Evolutionary conservation across 1,284 basidiomycete genomes (phyloP).

Genomic region (Xerocomus minutiporus): DNA sequence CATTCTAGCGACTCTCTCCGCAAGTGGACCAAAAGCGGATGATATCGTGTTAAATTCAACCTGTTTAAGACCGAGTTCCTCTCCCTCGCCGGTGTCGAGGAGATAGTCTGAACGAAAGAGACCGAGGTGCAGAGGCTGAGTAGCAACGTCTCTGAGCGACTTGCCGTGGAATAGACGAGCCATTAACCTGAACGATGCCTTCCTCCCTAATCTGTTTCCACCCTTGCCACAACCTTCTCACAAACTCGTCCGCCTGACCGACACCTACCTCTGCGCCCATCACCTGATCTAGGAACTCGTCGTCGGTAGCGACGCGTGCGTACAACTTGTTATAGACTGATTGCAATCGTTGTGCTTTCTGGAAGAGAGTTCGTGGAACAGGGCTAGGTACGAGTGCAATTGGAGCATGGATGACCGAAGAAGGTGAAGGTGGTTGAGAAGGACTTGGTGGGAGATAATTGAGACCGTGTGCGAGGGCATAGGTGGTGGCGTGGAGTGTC

Average conservation of each 20-base stretch:
- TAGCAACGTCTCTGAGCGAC: slow-evolving; percentile 4
- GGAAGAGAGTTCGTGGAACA: slow-evolving; percentile 73
- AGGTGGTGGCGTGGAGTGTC: slow-evolving; percentile 69
- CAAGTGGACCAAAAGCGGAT: slow-evolving; percentile 83
- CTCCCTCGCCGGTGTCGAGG: slow-evolving; percentile 52
- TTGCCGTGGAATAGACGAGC: not conserved
- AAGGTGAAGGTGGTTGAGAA: slow-evolving; percentile 50
- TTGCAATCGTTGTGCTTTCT: slow-evolving; percentile 67
- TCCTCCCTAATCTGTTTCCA: slow-evolving; percentile 76
- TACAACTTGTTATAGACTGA: slow-evolving; percentile 83
- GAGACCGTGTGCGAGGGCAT: slow-evolving; percentile 81
- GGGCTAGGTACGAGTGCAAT: slow-evolving; percentile 85
- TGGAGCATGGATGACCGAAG: slow-evolving; percentile 83
- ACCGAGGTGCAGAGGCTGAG: slow-evolving; percentile 78
- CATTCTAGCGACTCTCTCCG: slow-evolving; percentile 67
- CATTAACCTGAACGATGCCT: slow-evolving; percentile 43
- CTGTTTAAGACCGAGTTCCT: slow-evolving; percentile 70
- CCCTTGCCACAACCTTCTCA: slow-evolving; percentile 78
- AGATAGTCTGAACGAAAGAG: slow-evolving; percentile 97
- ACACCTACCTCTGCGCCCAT: slow-evolving; percentile 78
- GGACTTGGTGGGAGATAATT: slow-evolving; percentile 68
- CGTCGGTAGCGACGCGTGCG: slow-evolving; percentile 77
- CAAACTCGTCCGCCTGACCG: slow-evolving; percentile 83
- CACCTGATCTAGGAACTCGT: slow-evolving; percentile 73
- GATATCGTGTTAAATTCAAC: slow-evolving; percentile 99